Base-by-base conservation (phyloP, 306 rosid genomes). In the Cucurbita moschata region DNA sequence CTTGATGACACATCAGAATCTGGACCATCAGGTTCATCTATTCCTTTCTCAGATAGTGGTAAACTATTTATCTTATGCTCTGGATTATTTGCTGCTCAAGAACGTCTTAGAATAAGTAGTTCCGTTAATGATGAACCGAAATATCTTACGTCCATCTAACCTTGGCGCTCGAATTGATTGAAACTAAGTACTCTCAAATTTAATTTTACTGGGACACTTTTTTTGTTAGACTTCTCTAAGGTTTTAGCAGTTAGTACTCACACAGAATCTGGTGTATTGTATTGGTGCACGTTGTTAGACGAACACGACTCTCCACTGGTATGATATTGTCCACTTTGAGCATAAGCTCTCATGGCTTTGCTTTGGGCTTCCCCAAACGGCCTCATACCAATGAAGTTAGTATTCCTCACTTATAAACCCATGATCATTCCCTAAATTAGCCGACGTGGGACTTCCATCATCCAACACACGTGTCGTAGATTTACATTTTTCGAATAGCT, bases 1-100 rank as follows among this genome's bases (percentile, higher is more conserved):
- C 96, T 93, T 72, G 97, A 87, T 78, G 74, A 76, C 74, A 84
- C 61, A 83, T 74, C 82, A 53, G 83, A 82, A 52, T 58, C 85
- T 57, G 84, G 78, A 72, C 75, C 80, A 56, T 75, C 79, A 51
- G 71, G 74, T 54, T 81, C 79, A 82, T 85, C 87, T 73, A 58
- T 78, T 74, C 80, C 88, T 49, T 77, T 43, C 23, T 75, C 77
- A 77, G 83, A 26, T 68, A 77, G 76, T 75, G 97, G 98, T 93
- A 87, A 80, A 47, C 42, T 68, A 23, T 47, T 47, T 66, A 12
- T 44, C 39, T 46, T 21, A 10, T 44, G 10, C 9, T 13, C 6
- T 43, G 51, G 13, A 6, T 42, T 11, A 66, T 66, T 44, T 46
- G 11, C 19, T 68, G 12, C 73, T 46, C 4, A 7, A 47, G 42